Evolutionary conservation across 352 stramenopile species (phyloP).

Genomic region (Globisporangium solare): DNA sequence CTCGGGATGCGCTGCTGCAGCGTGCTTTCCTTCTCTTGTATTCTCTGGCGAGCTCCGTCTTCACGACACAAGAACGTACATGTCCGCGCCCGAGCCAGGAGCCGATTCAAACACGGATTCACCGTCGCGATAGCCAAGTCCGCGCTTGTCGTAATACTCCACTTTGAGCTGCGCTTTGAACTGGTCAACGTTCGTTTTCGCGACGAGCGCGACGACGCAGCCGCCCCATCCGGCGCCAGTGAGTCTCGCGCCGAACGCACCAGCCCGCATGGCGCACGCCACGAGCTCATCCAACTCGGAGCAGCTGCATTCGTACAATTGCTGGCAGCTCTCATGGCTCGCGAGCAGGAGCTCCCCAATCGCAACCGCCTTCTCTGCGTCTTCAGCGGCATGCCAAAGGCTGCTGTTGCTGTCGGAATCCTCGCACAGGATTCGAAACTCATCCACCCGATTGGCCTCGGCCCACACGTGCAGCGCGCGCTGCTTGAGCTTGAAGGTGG

Average conservation of each 20-base stretch:
- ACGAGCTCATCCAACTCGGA: constrained; percentile 68
- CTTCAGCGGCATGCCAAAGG: background rate
- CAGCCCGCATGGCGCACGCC: constrained; percentile 25
- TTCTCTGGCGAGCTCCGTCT: no score
- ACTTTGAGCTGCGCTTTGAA: constrained; percentile 35
- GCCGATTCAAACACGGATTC: no score
- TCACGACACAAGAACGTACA: no score
- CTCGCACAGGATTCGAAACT: constrained; percentile 33
- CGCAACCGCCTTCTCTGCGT: no score
- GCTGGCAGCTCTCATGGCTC: constrained; percentile 60
- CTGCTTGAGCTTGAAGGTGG: constrained; percentile 45
- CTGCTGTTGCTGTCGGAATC: background rate
- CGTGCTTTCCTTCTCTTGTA: no score
- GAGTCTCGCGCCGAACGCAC: constrained; percentile 63
- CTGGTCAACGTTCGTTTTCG: constrained; percentile 20
- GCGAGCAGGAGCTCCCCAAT: constrained; percentile 49
- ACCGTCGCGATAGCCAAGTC: no score
- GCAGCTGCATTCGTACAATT: constrained; percentile 77
- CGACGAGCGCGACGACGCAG: constrained; percentile 61
- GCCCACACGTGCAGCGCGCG: constrained; percentile 63
- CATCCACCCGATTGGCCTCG: constrained; percentile 55
- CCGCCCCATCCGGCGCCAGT: constrained; percentile 84
- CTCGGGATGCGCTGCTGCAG: no score
- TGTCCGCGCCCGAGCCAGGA: no score
- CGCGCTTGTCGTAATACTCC: constrained; percentile 28